Evolutionary conservation across 2,329 filamentous ascomycete species (phyloP).

Genomic region (Coleophoma cylindrospora): DNA sequence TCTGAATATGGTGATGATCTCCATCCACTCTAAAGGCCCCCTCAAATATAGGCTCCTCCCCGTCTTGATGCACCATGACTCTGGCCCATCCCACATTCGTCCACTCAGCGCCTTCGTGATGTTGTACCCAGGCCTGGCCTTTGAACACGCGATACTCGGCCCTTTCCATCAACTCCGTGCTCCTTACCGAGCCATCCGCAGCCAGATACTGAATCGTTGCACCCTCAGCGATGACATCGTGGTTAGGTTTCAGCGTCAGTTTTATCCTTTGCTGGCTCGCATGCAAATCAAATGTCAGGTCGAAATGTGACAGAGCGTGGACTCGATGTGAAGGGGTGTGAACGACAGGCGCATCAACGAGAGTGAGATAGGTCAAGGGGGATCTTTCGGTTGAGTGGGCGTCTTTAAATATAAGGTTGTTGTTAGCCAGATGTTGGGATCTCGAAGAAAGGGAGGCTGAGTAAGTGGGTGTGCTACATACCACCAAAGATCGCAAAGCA

Average conservation of each 20-base stretch:
- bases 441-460: no score
- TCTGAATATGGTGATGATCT: slow-evolving; percentile 83
- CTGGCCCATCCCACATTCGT: slow-evolving; percentile 82
- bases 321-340: slow-evolving; percentile 75
- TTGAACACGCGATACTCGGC: slow-evolving; percentile 77
- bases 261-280: slow-evolving; percentile 65
- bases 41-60: slow-evolving; percentile 75
- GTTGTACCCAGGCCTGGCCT: slow-evolving; percentile 69
- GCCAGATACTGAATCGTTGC: slow-evolving; percentile 70
- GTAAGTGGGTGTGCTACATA: no score
- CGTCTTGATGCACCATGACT: slow-evolving; percentile 73
- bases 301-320: slow-evolving; percentile 77
- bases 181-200: slow-evolving; percentile 62
- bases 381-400: slow-evolving; percentile 71
- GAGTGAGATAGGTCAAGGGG: slow-evolving; percentile 68
- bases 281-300: slow-evolving; percentile 75
- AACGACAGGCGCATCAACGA: slow-evolving; percentile 70
- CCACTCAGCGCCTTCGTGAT: slow-evolving; percentile 60
- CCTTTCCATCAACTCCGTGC: slow-evolving; percentile 66
- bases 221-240: slow-evolving; percentile 77
- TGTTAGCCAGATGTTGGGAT: slow-evolving; percentile 1
- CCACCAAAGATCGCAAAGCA: slow-evolving; percentile 3
- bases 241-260: slow-evolving; percentile 80
- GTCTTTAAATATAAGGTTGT: background rate
- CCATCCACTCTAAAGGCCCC: slow-evolving; percentile 79